Evolutionary conservation across 768 basidiomycete species (phyloP), one percentile per base, ranked within the genome.

Genomic region (Galerina sulciceps): DNA sequence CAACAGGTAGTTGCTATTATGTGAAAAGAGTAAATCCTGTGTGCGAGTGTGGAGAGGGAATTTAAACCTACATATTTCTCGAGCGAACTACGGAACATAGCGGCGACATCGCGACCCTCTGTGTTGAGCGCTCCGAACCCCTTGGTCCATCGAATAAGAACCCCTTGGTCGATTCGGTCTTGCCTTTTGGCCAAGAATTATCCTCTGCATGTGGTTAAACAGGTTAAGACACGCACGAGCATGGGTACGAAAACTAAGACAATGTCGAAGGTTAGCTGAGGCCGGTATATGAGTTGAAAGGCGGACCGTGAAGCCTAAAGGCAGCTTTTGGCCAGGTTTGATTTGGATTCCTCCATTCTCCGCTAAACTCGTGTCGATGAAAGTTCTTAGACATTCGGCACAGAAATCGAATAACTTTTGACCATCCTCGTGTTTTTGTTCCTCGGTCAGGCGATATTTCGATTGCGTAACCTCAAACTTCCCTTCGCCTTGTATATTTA

Each of bases 61-160:
- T n/a, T 35, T n/a, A 34, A 36, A 77, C 90, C 10, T 53, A 94
- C 93, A 68, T 84, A 79, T 80, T 90, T 92, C 56, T 79, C 79
- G 45, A 99, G 84, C 13, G 92, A 89, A 55, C 86, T 75, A 48
- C 86, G 85, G 79, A 99, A 96, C 93, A 99, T 96, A 38, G 81
- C 91, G 4, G 93, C 96, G 11, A 96, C 94, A 67, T 99, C 93
- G 54, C 84, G 79, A 15, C 96, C 96, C 74, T 99, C 97, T 15
- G 93, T 94, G 69, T 96, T 94, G 4, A 84, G 71, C 0, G 91
- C 91, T 34, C 94, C 94, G 67, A 99, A 99, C 62, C 97, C 97
- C 75, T 99, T 99, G n/a, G 97, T 99, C 97, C 97, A 99, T 15
- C 96, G 90, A 67, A 98, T 94, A 37, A 99, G 88, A 59, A 85